Evolutionary conservation across 1,284 basidiomycete genomes (phyloP).

Genomic region (Gymnopus androsaceus): DNA sequence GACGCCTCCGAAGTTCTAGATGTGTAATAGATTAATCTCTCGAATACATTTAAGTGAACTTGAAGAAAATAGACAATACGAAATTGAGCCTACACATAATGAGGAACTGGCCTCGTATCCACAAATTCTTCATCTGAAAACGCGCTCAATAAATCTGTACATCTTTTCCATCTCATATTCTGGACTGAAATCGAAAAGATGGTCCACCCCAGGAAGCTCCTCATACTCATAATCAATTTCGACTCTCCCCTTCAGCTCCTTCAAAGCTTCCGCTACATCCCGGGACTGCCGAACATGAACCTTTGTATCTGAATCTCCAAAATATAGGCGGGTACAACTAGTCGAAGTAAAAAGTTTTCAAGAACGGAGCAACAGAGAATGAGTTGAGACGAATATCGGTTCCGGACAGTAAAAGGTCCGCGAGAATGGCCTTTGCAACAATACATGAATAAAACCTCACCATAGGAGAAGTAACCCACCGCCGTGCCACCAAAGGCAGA

Average conservation of each 20-base stretch:
- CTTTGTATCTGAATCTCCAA: slow-evolving; percentile 36
- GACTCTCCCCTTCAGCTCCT: slow-evolving; percentile 21
- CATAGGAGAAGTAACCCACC: slow-evolving; percentile 25
- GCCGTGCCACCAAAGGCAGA: slow-evolving; percentile 41
- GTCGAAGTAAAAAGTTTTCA: slow-evolving; percentile 19
- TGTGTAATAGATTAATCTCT: too few relatives aligned
- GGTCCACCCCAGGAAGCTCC: slow-evolving; percentile 34
- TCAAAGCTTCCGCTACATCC: slow-evolving; percentile 32
- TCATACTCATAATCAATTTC: slow-evolving; percentile 29
- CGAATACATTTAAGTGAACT: too few relatives aligned
- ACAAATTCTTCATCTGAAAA: too few relatives aligned
- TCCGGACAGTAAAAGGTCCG: slow-evolving; percentile 31
- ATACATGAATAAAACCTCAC: neutral
- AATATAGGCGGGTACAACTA: slow-evolving; percentile 34
- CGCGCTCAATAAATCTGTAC: slow-evolving; percentile 35
- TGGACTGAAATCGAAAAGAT: slow-evolving; percentile 34
- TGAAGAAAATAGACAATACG: too few relatives aligned
- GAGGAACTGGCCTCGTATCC: too few relatives aligned
- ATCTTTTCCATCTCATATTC: slow-evolving; percentile 34
- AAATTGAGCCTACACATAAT: too few relatives aligned
- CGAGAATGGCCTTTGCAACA: slow-evolving; percentile 29
- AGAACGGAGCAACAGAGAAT: slow-evolving; percentile 34
- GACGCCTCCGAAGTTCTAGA: too few relatives aligned
- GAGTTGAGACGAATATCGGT: slow-evolving; percentile 31
- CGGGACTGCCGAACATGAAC: slow-evolving; percentile 34